Evolutionary conservation across 768 basidiomycete species (phyloP).

Genomic region (Rhizopogon salebrosus): DNA sequence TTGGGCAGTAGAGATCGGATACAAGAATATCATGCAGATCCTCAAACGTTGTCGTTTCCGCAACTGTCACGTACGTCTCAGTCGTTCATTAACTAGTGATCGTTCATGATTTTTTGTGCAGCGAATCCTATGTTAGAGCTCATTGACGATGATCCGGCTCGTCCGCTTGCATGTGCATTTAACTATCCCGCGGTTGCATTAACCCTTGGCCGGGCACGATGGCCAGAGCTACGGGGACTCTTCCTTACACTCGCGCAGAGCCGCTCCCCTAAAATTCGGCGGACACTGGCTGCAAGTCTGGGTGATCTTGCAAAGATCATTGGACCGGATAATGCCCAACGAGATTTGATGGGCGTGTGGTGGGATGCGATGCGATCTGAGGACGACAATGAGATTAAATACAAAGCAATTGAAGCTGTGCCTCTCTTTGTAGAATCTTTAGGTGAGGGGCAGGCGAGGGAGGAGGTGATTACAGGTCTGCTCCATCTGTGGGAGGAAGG

Average conservation of each 20-base stretch:
- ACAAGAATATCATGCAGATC: conserved; percentile 33
- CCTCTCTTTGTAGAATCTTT: conserved; percentile 53
- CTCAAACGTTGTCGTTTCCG: conserved; percentile 5
- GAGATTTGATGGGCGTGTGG: conserved; percentile 73
- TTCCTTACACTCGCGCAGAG: conserved; percentile 66
- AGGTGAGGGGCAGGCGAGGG: conserved; percentile 38
- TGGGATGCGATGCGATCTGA: conserved; percentile 48
- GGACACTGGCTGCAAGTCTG: conserved; percentile 80
- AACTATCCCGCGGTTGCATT: conserved; percentile 90
- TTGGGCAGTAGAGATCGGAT: conserved; percentile 36
- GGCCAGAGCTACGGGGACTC: conserved; percentile 64
- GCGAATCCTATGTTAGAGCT: conserved; percentile 30
- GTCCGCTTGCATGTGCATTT: conserved; percentile 78
- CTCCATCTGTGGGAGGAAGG: conserved; percentile 53
- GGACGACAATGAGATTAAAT: conserved; percentile 63
- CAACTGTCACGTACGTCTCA: conserved; percentile 13
- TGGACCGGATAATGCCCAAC: conserved; percentile 58
- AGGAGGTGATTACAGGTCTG: conserved; percentile 40
- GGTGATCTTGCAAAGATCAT: conserved; percentile 88
- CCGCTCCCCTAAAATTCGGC: conserved; percentile 57
- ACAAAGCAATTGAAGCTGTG: conserved; percentile 66
- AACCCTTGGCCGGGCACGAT: conserved; percentile 70
- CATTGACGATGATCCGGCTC: conserved; percentile 61
- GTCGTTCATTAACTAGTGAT: background rate
- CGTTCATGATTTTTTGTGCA: conserved; percentile 10